Evolutionary conservation across 1,284 basidiomycete genomes (phyloP).

Genomic region (Rhodotorula mucilaginosa): DNA sequence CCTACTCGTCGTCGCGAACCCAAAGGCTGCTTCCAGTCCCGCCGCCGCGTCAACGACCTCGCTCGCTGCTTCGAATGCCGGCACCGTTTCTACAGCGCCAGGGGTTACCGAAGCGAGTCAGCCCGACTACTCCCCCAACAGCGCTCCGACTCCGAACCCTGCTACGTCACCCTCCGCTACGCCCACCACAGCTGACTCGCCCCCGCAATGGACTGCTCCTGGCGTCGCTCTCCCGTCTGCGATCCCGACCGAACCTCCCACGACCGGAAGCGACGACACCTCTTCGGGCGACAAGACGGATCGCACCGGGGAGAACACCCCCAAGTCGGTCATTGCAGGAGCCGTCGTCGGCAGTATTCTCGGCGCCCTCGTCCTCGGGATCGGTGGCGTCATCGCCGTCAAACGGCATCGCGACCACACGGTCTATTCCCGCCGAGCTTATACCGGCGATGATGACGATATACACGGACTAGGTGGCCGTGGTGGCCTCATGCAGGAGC

Average conservation of each 20-base stretch:
- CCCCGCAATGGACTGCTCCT: slow-evolving; percentile 7
- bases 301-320: neutral
- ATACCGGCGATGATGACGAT: neutral
- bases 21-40: slow-evolving; percentile 17
- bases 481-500: slow-evolving; percentile 20
- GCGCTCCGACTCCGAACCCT: no score
- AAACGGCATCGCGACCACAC: slow-evolving; percentile 5
- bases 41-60: neutral
- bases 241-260: neutral
- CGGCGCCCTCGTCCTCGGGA: slow-evolving; percentile 25
- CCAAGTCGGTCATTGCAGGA: slow-evolving; percentile 22
- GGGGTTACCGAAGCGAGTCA: no score
- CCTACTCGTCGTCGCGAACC: slow-evolving; percentile 10
- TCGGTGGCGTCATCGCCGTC: slow-evolving; percentile 13
- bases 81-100: neutral
- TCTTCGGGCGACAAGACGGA: neutral
- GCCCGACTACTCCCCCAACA: no score
- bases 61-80: no score
- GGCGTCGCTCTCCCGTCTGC: neutral
- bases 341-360: slow-evolving; percentile 30
- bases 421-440: neutral
- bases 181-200: neutral
- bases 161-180: no score
- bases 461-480: neutral
- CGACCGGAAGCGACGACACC: neutral